Evolutionary conservation across 2,329 filamentous ascomycete genomes (phyloP).

Genomic region (Penicillium paneum): DNA sequence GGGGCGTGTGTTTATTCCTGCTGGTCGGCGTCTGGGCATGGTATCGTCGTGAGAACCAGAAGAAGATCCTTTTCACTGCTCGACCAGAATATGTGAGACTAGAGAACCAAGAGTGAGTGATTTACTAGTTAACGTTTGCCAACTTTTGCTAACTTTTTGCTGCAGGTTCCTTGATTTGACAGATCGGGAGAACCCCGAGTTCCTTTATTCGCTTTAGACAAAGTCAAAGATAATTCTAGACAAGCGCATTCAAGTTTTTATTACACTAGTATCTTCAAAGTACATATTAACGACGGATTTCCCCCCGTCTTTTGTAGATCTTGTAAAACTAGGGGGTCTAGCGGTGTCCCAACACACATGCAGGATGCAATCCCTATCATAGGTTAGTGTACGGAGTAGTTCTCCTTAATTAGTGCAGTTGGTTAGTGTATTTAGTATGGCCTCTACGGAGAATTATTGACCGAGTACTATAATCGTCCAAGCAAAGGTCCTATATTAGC

Average conservation of each 20-base stretch:
- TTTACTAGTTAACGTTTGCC: not conserved
- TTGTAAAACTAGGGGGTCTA: not conserved
- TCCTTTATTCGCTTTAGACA: constrained; percentile 52
- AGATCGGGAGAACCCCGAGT: constrained; percentile 63
- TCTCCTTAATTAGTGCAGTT: not conserved
- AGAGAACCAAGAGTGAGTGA: constrained; percentile 62
- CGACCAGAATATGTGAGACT: constrained; percentile 58
- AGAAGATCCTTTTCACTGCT: constrained; percentile 54
- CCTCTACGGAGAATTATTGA: not conserved
- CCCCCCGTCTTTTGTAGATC: not conserved
- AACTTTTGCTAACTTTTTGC: not conserved
- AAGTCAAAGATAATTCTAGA: not conserved
- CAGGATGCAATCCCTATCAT: not conserved
- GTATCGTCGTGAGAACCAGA: constrained; percentile 57
- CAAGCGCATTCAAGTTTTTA: no score
- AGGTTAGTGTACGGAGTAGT: not conserved
- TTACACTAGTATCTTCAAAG: no score
- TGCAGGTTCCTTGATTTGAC: constrained; percentile 58
- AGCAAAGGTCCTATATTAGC: not conserved
- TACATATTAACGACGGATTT: no score
- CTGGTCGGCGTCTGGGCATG: constrained; percentile 62
- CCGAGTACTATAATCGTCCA: not conserved
- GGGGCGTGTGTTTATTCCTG: constrained; percentile 51
- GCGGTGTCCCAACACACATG: constrained; percentile 3
- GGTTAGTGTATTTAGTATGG: not conserved